phyloP scores from a whole-genome alignment of 2,329 filamentous ascomycete species.

The Teratosphaeria nubilosa region DNA sequence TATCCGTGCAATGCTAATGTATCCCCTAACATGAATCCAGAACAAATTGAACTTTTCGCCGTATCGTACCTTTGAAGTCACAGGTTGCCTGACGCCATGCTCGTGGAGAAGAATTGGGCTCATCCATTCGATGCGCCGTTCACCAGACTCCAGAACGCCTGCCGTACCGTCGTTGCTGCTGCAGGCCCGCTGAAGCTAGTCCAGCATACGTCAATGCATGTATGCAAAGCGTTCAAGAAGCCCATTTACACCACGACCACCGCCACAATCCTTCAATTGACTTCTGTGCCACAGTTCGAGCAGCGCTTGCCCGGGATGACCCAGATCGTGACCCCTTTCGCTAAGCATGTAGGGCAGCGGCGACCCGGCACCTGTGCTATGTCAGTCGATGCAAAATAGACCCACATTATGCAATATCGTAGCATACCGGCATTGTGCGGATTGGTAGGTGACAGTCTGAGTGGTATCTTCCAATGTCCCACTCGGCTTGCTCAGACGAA shows the following conservation, averaged over 20 bases:
- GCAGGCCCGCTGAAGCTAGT: not conserved
- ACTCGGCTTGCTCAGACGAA: slow-evolving; percentile 3
- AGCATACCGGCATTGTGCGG: slow-evolving; percentile 13
- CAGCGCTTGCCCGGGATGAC: slow-evolving; percentile 28
- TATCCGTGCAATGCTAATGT: not conserved
- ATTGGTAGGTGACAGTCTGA: slow-evolving; percentile 9
- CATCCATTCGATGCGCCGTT: not conserved
- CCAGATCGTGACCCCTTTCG: slow-evolving; percentile 22
- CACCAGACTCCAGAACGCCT: not conserved
- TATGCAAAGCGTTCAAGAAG: not conserved
- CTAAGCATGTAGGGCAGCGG: slow-evolving; percentile 21
- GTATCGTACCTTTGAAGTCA: not conserved
- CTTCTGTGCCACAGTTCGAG: slow-evolving; percentile 24
- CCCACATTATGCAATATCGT: not conserved
- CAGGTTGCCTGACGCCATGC: not conserved
- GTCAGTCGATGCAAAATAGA: slow-evolving; percentile 3
- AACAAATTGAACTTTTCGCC: not conserved
- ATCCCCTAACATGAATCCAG: not conserved
- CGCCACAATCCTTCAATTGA: slow-evolving; percentile 12
- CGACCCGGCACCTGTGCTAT: slow-evolving; percentile 22
- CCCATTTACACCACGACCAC: not conserved
- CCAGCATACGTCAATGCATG: not conserved
- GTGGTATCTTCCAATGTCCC: slow-evolving; percentile 4
- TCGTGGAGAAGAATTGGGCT: not conserved
- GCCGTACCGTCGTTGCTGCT: not conserved